Base-by-base conservation (phyloP, 768 basidiomycete species). In the Lentinula sp. region DNA sequence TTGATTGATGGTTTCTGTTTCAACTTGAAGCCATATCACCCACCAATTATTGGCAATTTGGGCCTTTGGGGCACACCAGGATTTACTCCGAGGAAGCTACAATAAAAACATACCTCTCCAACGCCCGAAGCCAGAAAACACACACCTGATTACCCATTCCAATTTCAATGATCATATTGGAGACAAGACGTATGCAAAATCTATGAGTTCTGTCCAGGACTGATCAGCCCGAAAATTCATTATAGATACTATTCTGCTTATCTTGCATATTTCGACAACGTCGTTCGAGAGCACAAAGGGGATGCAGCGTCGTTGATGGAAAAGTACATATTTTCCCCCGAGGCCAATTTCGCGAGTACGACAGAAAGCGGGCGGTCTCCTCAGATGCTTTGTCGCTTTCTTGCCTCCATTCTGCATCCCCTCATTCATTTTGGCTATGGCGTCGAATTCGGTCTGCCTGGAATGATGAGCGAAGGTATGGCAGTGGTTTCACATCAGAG, bases 351-450 rank as follows among this genome's bases (percentile, higher is more conserved):
- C 48, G 75, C 71, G 10, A 63, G 67, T 0, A 66, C 8, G 55
- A 37, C 64, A 61, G 39, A 61, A 52, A 71, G 66, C 10, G 70
- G 71, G 4, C 32, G 49, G 49, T 77, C 81, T 32, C 83, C 83
- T 0, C 71, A 77, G 62, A 85, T 90, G 86, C 66, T 90, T 12
- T 77, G 75, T 48, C 80, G 87, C 10, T 79, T 85, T 62, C 41
- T 86, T 13, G 76, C 76, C 1, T 85, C 84, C 3, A 66, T 87
- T 8, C 33, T 90, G 3, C 88, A 91, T 65, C 84, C 88, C 0
- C 59, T 88, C 39, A 88, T 91, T 49, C 85, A 89, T 64, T 65
- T 73, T 2, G 87, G 85, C 12, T 82, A 83, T 69, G 87, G 86
- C 3, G 70, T 79, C 2, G 89, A 90, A 68, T 89, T 88, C 62